Evolutionary conservation across 2,329 filamentous ascomycete genomes (phyloP), one percentile per base, ranked within the genome.

Genomic region (Penicillium hesseltinei): DNA sequence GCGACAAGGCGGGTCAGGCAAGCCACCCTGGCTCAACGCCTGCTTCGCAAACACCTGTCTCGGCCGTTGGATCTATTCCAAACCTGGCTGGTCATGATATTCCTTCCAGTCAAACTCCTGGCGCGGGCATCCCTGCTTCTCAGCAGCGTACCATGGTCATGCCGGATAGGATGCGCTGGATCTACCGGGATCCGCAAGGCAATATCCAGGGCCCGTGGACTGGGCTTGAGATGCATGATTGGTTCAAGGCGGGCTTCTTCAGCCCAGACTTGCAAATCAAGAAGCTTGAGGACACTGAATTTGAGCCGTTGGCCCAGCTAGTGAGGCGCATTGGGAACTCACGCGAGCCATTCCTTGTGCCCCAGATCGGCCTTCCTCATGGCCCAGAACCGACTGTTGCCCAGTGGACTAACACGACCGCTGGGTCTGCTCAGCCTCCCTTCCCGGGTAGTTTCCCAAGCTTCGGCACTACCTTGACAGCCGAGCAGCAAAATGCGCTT

Each of bases 221-320:
- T 39, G 94, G 94, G 1, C 79, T 99, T 49, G 94, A 99, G 75
- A 99, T 99, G 94, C 95, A 99, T 66, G 95, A 99, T 68, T 99
- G 94, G 94, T 99, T 97, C 78, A 97, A 97, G 74, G 93, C 92
- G 38, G 92, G 93, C 45, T 99, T 97, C 78, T 99, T 99, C 76
- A 96, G 91, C 0, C 88, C 93, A 0, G 93, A 99, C 67, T 81
- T 99, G 21, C 86, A 95, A 43, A 94, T 99, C 33, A 97, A 95
- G 79, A 96, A 96, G 73, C 81, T 93, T 5, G 94, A 99, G 72
- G 94, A 99, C 69, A 81, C 83, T 0, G 93, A 99, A 49, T 99
- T 97, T 68, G 94, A 99, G 74, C 94, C 93, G 13, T 80, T 99
- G 10, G 94, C 93, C 3, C 92, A 97, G 74, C 84, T 99, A 25